Evolutionary conservation across 2,329 filamentous ascomycete species (phyloP).

Genomic region (Cladorrhinum sp.): DNA sequence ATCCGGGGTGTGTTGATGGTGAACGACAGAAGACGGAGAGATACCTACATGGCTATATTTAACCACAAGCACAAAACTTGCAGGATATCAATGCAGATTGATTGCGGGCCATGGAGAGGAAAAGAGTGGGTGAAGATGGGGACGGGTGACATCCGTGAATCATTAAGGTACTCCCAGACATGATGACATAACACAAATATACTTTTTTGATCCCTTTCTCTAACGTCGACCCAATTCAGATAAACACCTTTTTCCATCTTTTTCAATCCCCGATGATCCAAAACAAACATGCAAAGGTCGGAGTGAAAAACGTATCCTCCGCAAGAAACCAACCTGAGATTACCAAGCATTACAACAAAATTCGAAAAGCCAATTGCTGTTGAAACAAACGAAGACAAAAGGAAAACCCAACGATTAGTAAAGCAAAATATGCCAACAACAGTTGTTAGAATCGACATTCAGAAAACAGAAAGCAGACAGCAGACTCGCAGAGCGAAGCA

Average conservation of each 20-base stretch:
- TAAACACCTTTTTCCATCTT: background rate
- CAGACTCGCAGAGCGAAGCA: no score
- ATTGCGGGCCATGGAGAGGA: background rate
- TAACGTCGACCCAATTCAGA: background rate
- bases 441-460: background rate
- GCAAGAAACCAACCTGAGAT: background rate
- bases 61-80: background rate
- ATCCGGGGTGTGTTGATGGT: constrained; percentile 9
- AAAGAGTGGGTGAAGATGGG: background rate
- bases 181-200: background rate
- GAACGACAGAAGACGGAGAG: background rate
- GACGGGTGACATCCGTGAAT: background rate
- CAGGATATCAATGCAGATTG: no score
- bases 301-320: background rate
- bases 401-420: background rate
- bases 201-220: background rate
- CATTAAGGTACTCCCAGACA: background rate
- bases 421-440: background rate
- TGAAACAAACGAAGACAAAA: background rate
- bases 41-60: background rate
- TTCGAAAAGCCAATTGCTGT: background rate
- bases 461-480: background rate
- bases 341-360: background rate
- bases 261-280: background rate
- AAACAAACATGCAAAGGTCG: background rate